Conservation (phyloP, 495 filamentous ascomycete genomes). For the Corynascus novoguineensis region DNA sequence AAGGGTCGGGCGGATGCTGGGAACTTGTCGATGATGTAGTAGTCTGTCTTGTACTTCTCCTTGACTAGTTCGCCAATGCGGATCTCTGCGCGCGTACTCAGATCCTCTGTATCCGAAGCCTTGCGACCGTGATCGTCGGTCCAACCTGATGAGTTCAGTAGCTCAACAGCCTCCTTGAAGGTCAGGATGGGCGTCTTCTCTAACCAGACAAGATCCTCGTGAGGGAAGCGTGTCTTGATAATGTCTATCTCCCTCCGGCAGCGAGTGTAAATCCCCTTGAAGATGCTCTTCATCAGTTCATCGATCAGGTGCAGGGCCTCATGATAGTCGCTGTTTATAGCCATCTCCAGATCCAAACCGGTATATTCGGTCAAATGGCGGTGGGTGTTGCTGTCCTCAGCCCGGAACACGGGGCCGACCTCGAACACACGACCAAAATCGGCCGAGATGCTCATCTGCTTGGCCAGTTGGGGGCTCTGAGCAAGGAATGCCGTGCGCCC, state of each 20-base stretch:
- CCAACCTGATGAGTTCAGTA: slow-evolving; percentile 80
- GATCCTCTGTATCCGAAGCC: slow-evolving; percentile 65
- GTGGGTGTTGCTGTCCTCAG: slow-evolving; percentile 95
- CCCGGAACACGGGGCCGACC: slow-evolving; percentile 92
- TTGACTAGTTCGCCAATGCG: slow-evolving; percentile 75
- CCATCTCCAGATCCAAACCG: slow-evolving; percentile 92
- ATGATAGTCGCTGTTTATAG: slow-evolving; percentile 82
- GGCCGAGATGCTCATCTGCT: slow-evolving; percentile 91
- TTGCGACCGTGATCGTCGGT: slow-evolving; percentile 65
- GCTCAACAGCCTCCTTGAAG: slow-evolving; percentile 70
- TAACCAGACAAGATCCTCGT: slow-evolving; percentile 63
- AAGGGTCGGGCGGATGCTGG: slow-evolving; percentile 78
- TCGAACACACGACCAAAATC: slow-evolving; percentile 90
- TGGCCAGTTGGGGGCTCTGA: slow-evolving; percentile 88
- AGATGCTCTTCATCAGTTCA: slow-evolving; percentile 79
- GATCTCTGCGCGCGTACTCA: slow-evolving; percentile 83
- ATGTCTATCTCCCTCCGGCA: slow-evolving; percentile 62
- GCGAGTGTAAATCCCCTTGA: slow-evolving; percentile 68
- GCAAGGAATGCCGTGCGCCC: slow-evolving; percentile 82
- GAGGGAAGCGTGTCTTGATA: slow-evolving; percentile 56
- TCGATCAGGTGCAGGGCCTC: slow-evolving; percentile 82
- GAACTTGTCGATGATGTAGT: slow-evolving; percentile 94
- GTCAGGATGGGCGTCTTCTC: slow-evolving; percentile 75
- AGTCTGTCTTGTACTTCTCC: slow-evolving; percentile 82
- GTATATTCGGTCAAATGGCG: slow-evolving; percentile 95